These are phyloP conservation scores for Schrenkiella parvula DNA, from an alignment of 345 rosid genomes.

Conservation along the genomic window DNA sequence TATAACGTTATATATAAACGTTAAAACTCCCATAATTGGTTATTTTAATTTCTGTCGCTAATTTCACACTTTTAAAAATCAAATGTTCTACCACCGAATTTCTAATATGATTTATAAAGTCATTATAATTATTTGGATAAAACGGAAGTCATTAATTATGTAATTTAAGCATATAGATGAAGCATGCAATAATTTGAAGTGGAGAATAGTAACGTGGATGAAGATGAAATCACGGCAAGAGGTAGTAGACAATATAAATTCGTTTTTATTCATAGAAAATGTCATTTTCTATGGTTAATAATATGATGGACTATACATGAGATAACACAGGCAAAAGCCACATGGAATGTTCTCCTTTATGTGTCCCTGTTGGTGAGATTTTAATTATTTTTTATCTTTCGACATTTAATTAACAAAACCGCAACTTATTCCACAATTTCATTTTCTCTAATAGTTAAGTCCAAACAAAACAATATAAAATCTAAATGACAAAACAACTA, in stretches of 20 bases:
- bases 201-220: constrained; percentile 15
- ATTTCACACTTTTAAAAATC: background rate
- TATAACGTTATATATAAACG: no score
- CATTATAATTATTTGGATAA: no score
- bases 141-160: background rate
- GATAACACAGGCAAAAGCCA: constrained; percentile 27
- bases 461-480: constrained; percentile 25
- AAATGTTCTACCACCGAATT: background rate
- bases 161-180: background rate
- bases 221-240: constrained; percentile 2
- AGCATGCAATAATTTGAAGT: constrained; percentile 7
- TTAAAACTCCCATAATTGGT: no score
- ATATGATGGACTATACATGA: constrained; percentile 24
- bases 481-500: constrained; percentile 13
- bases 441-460: constrained; percentile 17
- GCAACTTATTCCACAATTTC: constrained; percentile 11
- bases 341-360: constrained; percentile 37
- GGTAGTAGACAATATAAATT: constrained; percentile 22
- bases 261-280: constrained; percentile 10
- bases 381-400: constrained; percentile 16
- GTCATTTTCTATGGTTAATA: constrained; percentile 32
- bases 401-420: constrained; percentile 8
- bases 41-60: background rate
- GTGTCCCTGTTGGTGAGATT: constrained; percentile 18
- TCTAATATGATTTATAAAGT: background rate